phyloP scores from a whole-genome alignment of 768 basidiomycete species.

The Sutorius australiensis region DNA sequence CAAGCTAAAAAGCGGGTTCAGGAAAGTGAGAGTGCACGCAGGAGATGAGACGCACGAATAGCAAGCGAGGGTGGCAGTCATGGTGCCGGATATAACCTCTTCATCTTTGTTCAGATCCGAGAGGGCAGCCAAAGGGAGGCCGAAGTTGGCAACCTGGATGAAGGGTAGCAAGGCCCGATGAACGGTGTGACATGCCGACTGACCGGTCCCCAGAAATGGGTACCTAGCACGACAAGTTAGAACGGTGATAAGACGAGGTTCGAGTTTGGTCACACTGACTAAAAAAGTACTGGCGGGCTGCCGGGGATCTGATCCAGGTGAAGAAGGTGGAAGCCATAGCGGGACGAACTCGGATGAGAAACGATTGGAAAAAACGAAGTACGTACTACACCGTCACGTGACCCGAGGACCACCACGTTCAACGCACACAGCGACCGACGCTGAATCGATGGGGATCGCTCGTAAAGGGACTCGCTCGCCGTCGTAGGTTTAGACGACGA shows the following conservation, averaged over 20 bases:
- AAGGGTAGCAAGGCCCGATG: constrained; percentile 6
- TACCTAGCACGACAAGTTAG: constrained; percentile 52
- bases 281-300: constrained; percentile 91
- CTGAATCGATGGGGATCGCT: neutral
- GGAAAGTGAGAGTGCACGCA: constrained; percentile 6
- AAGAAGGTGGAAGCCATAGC: constrained; percentile 81
- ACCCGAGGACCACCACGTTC: neutral
- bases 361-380: neutral
- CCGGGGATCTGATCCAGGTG: constrained; percentile 88
- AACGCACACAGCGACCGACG: neutral
- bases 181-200: constrained; percentile 32
- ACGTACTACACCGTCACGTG: constrained; percentile 9
- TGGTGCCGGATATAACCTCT: constrained; percentile 93
- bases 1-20: constrained; percentile 34
- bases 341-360: neutral
- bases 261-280: constrained; percentile 50
- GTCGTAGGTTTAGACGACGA: neutral
- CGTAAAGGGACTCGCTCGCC: neutral
- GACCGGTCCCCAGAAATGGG: constrained; percentile 98
- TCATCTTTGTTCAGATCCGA: constrained; percentile 91
- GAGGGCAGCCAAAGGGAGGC: constrained; percentile 90
- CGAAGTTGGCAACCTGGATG: constrained; percentile 93
- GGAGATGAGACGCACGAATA: constrained; percentile 76
- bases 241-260: constrained; percentile 3
- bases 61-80: constrained; percentile 84